Base-by-base conservation (phyloP, 208 protist genomes). In the Trypanosoma lewisi region DNA sequence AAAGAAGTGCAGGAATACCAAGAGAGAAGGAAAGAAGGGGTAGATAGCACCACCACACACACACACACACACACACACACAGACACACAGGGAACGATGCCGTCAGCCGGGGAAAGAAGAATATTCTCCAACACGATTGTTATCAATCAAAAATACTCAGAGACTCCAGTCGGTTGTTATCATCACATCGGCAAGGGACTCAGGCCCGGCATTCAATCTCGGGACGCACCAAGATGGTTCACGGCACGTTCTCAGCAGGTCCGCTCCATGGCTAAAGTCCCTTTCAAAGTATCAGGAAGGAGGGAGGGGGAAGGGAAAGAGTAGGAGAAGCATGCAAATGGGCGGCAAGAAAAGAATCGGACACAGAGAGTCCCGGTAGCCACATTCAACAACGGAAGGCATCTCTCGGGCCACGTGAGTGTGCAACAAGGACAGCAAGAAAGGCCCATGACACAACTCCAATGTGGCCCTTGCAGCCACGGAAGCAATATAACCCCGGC, bases 21-120 rank as follows among this genome's bases (percentile, higher is more conserved):
- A 42, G 19, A n/a, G 16, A 41, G 17, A 31, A 19, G 45, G 45
- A 23, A 39, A 25, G 14, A 25, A 21, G 21, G 41, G 25, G 31
- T n/a, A n/a, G n/a, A n/a, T n/a, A n/a, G n/a, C n/a, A n/a, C n/a
- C n/a, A n/a, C n/a, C 33, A 44, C 33, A 57, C 21, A 8, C n/a
- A n/a, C 30, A 8, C 19, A 6, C 4, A 41, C 25, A 57, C 30
- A 19, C 2, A 25, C 31, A 42, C 23, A 4, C 25, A 41, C 36
- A 41, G 14, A 7, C 36, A 7, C 23, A 31, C 16, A 30, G 25
- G 6, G 31, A 25, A 51, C n/a, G 39, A 8, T 27, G 30, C 61
- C 50, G 50, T 67, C 61, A 67, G 61, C 61, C 61, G 61, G 61
- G 61, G 61, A 67, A 67, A 67, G 61, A 67, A 58, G 61, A 67